Conservation (phyloP, 129 eudicot species). For the Saposhnikovia divaricata region DNA sequence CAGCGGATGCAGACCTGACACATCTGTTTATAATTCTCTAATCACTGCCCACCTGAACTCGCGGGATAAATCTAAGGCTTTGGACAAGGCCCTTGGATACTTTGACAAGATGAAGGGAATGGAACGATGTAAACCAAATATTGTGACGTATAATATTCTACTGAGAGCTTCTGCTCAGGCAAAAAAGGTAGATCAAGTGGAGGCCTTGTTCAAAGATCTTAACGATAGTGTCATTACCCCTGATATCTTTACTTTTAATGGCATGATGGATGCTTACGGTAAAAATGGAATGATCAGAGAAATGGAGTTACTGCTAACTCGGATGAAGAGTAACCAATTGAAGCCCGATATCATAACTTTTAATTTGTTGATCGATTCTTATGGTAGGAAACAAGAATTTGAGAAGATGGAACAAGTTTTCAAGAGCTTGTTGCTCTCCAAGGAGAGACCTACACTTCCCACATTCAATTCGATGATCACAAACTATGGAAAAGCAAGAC, state of each 20-base stretch:
- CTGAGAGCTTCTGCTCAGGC: constrained; percentile 86
- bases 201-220: constrained; percentile 63
- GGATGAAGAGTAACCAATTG: constrained; percentile 63
- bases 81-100: constrained; percentile 67
- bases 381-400: constrained; percentile 86
- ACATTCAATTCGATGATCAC: constrained; percentile 86
- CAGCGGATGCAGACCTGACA: constrained; percentile 87
- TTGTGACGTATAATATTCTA: constrained; percentile 85
- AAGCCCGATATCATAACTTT: constrained; percentile 75
- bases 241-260: constrained; percentile 84
- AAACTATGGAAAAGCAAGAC: constrained; percentile 86
- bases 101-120: constrained; percentile 88
- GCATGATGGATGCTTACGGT: constrained; percentile 93
- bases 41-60: constrained; percentile 89
- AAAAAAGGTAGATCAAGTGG: constrained; percentile 54
- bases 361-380: constrained; percentile 77
- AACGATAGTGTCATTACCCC: constrained; percentile 64
- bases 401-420: constrained; percentile 95
- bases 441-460: constrained; percentile 65
- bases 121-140: constrained; percentile 70
- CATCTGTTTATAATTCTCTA: constrained; percentile 86
- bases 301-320: constrained; percentile 72
- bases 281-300: constrained; percentile 84
- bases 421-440: constrained; percentile 69
- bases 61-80: constrained; percentile 66